Evolutionary conservation across 345 rosid genomes (phyloP).

Genomic region (Eucalyptus paniculata): DNA sequence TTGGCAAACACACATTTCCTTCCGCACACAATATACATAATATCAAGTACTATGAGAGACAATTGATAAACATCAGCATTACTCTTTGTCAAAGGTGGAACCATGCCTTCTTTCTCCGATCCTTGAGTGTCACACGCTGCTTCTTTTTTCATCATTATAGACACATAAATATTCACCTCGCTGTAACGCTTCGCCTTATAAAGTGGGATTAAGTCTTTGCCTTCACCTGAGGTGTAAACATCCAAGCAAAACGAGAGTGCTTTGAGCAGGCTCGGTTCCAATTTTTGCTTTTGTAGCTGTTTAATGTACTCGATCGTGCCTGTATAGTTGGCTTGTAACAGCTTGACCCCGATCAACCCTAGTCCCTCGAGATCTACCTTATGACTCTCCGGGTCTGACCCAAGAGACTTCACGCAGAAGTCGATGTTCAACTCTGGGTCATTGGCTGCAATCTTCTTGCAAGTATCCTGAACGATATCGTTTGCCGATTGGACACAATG

Average conservation of each 20-base stretch:
- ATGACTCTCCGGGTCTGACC: neutral
- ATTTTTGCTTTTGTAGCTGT: neutral
- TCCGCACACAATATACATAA: neutral
- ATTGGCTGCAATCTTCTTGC: neutral
- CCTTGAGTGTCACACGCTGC: neutral
- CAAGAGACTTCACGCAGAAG: neutral
- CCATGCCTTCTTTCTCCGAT: neutral
- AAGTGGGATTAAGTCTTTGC: neutral
- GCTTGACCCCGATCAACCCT: neutral
- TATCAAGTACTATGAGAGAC: neutral
- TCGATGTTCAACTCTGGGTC: neutral
- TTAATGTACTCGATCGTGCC: neutral
- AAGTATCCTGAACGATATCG: neutral
- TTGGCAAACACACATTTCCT: neutral
- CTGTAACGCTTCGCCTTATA: neutral
- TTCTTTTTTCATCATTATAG: neutral
- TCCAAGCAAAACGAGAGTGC: neutral
- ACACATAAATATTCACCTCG: neutral
- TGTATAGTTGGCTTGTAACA: neutral
- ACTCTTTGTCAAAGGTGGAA: neutral
- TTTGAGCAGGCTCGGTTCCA: neutral
- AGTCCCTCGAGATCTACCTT: neutral
- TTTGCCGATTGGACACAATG: neutral
- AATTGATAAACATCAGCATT: neutral
- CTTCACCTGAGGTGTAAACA: neutral